Evolutionary conservation across 805 yeast genomes (phyloP).

Genomic region (Suhomyces tanzawaensis): DNA sequence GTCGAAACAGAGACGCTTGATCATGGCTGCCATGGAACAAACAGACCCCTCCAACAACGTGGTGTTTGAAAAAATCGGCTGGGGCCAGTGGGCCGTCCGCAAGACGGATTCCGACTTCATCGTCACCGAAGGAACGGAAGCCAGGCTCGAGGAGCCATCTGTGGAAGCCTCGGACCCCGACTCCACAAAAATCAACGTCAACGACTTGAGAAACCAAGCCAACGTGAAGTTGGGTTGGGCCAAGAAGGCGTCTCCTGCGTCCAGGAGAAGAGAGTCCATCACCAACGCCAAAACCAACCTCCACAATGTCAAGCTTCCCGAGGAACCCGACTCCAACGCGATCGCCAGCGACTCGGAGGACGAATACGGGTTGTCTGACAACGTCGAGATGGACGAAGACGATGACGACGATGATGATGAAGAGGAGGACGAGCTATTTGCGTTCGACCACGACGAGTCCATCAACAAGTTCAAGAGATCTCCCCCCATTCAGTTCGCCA

Average conservation of each 20-base stretch:
- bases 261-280: constrained; percentile 49
- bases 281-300: constrained; percentile 44
- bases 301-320: constrained; percentile 48
- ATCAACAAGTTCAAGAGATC: constrained; percentile 17
- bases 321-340: constrained; percentile 28
- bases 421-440: constrained; percentile 24
- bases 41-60: constrained; percentile 60
- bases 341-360: constrained; percentile 33
- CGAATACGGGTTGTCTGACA: constrained; percentile 28
- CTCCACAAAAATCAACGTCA: constrained; percentile 18
- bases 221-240: constrained; percentile 38
- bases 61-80: constrained; percentile 88
- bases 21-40: constrained; percentile 83
- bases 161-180: background rate
- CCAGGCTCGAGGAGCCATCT: background rate
- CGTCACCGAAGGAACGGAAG: constrained; percentile 46
- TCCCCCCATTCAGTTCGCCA: constrained; percentile 43
- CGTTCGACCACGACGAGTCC: constrained; percentile 25
- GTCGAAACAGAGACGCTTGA: constrained; percentile 85
- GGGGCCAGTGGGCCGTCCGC: constrained; percentile 97
- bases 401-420: constrained; percentile 35
- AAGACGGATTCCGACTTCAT: constrained; percentile 44
- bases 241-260: constrained; percentile 27
- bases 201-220: constrained; percentile 35
- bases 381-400: constrained; percentile 35